Conservation (phyloP, 2,329 filamentous ascomycete genomes). For the Chaetomiaceae sp. region DNA sequence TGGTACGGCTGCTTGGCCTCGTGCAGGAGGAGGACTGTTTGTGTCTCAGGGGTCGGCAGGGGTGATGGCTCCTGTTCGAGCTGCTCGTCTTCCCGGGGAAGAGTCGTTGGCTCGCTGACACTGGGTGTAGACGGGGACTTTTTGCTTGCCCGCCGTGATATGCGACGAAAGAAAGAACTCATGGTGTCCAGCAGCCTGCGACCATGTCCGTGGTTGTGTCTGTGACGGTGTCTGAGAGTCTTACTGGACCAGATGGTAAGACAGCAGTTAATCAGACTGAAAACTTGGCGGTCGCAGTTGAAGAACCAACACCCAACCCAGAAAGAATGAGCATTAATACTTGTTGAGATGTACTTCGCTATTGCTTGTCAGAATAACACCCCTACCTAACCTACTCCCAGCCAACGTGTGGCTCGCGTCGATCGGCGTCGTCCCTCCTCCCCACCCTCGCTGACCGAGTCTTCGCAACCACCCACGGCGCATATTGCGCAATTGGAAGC, state of each 20-base stretch:
- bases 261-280: no score
- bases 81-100: background rate
- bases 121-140: background rate
- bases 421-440: background rate
- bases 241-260: no score
- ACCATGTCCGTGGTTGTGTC: no score
- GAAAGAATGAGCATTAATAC: no score
- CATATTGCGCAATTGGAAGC: background rate
- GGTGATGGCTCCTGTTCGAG: background rate
- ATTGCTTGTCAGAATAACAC: no score
- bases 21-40: constrained; percentile 30
- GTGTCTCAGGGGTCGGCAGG: constrained; percentile 21
- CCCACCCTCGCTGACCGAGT: no score
- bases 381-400: no score
- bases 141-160: background rate
- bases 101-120: background rate
- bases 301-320: no score
- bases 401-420: background rate
- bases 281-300: no score
- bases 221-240: no score
- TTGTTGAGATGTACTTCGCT: no score
- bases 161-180: background rate
- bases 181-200: background rate
- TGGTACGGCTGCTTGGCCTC: constrained; percentile 29
- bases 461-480: no score